These are phyloP conservation scores for Colletotrichum sp. DNA, from an alignment of 2,329 filamentous ascomycete genomes.

Conservation along the genomic window DNA sequence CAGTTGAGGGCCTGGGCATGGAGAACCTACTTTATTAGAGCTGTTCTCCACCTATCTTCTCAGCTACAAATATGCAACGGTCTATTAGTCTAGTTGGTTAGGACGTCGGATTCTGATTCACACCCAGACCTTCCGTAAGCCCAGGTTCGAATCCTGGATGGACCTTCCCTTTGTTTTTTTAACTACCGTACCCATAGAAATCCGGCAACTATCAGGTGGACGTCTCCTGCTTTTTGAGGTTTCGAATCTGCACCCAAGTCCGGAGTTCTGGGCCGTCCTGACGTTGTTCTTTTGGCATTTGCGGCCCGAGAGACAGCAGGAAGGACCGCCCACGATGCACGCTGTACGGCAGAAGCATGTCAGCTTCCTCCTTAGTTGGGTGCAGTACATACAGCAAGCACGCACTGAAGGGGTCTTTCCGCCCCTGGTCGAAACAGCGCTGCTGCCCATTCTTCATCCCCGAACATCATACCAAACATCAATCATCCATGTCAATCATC, in stretches of 20 bases:
- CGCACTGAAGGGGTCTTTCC: background rate
- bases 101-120: conserved; percentile 21
- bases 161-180: background rate
- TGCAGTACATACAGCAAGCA: background rate
- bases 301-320: background rate
- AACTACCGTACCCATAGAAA: too few species aligned
- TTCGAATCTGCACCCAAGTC: background rate
- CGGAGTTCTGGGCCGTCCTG: background rate
- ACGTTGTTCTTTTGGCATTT: background rate
- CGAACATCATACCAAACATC: conserved; percentile 10
- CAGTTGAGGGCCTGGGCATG: background rate
- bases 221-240: background rate
- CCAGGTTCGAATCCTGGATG: conserved; percentile 22
- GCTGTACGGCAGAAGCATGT: background rate
- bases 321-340: background rate
- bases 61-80: background rate
- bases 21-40: background rate
- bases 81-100: conserved; percentile 23
- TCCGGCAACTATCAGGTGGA: background rate
- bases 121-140: conserved; percentile 10
- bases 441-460: conserved; percentile 1
- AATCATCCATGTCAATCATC: background rate
- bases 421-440: background rate
- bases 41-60: background rate
- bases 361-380: background rate